These are phyloP conservation scores for Leucocoprinus sp. DNA, from an alignment of 768 basidiomycete species.

Conservation along the genomic window DNA sequence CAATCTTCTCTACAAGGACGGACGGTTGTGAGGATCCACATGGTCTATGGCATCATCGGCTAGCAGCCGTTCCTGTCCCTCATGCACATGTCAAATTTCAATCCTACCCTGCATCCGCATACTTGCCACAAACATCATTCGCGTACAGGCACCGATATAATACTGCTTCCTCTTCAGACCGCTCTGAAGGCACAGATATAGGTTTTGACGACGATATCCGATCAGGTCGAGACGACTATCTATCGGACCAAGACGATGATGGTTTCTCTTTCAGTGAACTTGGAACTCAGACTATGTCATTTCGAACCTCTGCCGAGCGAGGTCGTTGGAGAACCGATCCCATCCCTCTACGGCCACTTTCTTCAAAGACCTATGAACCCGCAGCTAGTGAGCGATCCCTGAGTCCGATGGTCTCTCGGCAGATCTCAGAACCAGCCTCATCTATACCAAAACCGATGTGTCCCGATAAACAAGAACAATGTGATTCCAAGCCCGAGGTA, in stretches of 20 bases:
- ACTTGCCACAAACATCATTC: conserved; percentile 23
- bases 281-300: conserved; percentile 39
- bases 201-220: conserved; percentile 17
- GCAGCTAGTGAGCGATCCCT: too few relatives aligned
- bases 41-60: conserved; percentile 17
- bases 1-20: conserved; percentile 14
- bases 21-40: conserved; percentile 23
- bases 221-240: conserved; percentile 24
- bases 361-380: conserved; percentile 26
- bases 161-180: conserved; percentile 25
- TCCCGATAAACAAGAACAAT: conserved; percentile 8
- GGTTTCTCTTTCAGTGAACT: conserved; percentile 22
- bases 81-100: conserved; percentile 16
- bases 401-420: conserved; percentile 18
- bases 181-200: conserved; percentile 20
- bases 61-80: conserved; percentile 13
- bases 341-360: conserved; percentile 21
- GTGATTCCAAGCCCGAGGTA: conserved; percentile 3
- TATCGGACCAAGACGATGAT: conserved; percentile 24
- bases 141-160: conserved; percentile 20
- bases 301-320: conserved; percentile 49
- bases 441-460: conserved; percentile 14
- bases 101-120: conserved; percentile 16
- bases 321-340: conserved; percentile 52
- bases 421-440: conserved; percentile 32